Conservation (phyloP, 2,329 filamentous ascomycete genomes). For the Lecanicillium sp. region DNA sequence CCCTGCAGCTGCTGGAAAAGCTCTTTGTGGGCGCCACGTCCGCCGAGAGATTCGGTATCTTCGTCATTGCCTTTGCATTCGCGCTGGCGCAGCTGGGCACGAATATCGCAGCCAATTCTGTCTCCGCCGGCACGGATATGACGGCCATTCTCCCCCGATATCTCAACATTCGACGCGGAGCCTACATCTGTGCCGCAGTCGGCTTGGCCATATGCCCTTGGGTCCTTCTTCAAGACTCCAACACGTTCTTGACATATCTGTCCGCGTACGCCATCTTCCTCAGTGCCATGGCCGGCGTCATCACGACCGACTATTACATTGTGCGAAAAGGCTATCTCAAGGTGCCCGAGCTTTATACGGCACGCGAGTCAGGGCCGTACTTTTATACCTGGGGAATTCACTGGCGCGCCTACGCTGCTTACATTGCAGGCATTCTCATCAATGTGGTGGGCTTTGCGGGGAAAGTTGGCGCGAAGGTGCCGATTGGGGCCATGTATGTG, state of each 20-base stretch:
- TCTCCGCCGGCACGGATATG: slow-evolving; percentile 78
- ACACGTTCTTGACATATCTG: slow-evolving; percentile 86
- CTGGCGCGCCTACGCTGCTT: slow-evolving; percentile 78
- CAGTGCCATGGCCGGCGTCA: slow-evolving; percentile 86
- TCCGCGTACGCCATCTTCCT: slow-evolving; percentile 90
- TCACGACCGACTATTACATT: slow-evolving; percentile 80
- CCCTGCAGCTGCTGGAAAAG: slow-evolving; percentile 58
- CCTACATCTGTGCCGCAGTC: slow-evolving; percentile 74
- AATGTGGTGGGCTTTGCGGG: slow-evolving; percentile 90
- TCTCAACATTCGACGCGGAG: slow-evolving; percentile 78
- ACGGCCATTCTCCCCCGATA: slow-evolving; percentile 76
- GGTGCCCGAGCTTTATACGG: slow-evolving; percentile 72
- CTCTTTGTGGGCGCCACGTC: slow-evolving; percentile 67
- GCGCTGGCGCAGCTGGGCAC: slow-evolving; percentile 80
- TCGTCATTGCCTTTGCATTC: slow-evolving; percentile 65
- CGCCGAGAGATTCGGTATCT: slow-evolving; percentile 66
- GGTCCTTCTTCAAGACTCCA: slow-evolving; percentile 66
- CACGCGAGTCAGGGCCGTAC: slow-evolving; percentile 60
- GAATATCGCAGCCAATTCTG: slow-evolving; percentile 81
- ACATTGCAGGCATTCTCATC: slow-evolving; percentile 76
- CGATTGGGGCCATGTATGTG: slow-evolving; percentile 72
- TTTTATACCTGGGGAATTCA: slow-evolving; percentile 68
- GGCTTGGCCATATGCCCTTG: slow-evolving; percentile 84
- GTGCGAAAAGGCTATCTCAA: slow-evolving; percentile 78
- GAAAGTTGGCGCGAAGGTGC: slow-evolving; percentile 66